These are phyloP conservation scores for Botrytis medusae DNA, from an alignment of 2,329 filamentous ascomycete genomes.

Conservation along the genomic window DNA sequence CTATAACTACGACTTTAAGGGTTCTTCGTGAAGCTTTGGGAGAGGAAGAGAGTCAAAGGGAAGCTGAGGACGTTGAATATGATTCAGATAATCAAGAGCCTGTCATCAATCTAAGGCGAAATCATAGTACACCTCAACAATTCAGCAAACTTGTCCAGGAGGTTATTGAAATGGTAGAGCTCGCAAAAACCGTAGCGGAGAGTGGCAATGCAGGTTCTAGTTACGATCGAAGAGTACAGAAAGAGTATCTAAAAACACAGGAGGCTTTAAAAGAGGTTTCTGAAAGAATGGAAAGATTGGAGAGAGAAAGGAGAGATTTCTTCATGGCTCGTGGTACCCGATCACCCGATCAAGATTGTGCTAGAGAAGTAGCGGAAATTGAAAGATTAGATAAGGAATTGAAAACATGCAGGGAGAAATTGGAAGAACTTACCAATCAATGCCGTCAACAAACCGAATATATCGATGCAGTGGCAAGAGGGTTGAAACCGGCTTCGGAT, in stretches of 20 bases:
- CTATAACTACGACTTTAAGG: background rate
- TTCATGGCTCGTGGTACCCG: background rate
- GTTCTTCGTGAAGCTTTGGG: background rate
- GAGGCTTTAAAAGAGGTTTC: background rate
- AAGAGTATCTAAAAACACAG: background rate
- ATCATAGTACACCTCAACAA: conserved; percentile 1
- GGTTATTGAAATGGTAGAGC: background rate
- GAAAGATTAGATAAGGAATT: background rate
- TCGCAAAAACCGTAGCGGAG: background rate
- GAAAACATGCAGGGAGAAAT: background rate
- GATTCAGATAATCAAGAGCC: conserved; percentile 10
- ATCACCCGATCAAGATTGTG: background rate
- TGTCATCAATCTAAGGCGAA: conserved; percentile 1
- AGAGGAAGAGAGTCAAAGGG: background rate
- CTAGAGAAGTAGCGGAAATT: background rate
- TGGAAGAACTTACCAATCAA: background rate
- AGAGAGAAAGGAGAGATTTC: conserved; percentile 2
- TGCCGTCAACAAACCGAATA: background rate
- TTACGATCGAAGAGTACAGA: background rate
- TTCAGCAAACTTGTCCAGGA: conserved; percentile 9
- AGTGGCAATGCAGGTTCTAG: background rate
- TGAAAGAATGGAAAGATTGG: background rate
- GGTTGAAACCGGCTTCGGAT: background rate
- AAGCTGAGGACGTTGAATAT: conserved; percentile 7
- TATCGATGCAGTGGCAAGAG: background rate